A percentile compares a stretch with the other conserved stretches of the same genome.
Evolutionary conservation across 1,139 yeast genomes (phyloP).

Genomic region (Debaryomyces psychrophilus): DNA sequence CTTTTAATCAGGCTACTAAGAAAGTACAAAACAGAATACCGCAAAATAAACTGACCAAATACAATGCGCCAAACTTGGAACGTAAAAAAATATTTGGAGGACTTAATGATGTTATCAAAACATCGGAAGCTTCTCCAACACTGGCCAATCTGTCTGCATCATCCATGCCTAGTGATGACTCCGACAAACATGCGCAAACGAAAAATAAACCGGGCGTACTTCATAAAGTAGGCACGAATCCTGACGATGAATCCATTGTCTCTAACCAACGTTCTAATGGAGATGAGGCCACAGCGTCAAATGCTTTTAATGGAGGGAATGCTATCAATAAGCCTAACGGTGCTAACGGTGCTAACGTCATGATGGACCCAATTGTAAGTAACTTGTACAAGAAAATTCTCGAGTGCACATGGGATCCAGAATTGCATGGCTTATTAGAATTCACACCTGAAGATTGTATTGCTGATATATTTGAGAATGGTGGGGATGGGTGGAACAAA

Average conservation of each 20-base stretch:
- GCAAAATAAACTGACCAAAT: slow-evolving; percentile 15
- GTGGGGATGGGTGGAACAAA: slow-evolving; percentile 69
- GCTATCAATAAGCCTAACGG: not conserved
- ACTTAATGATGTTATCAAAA: slow-evolving; percentile 35
- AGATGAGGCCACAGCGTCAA: not conserved
- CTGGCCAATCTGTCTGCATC: slow-evolving; percentile 8
- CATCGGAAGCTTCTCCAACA: slow-evolving; percentile 6
- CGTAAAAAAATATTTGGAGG: slow-evolving; percentile 44
- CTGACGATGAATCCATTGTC: not conserved
- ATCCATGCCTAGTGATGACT: slow-evolving; percentile 6
- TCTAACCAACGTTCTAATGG: slow-evolving; percentile 1
- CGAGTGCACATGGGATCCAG: slow-evolving; percentile 78
- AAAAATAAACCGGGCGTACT: slow-evolving; percentile 7
- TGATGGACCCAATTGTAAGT: slow-evolving; percentile 56
- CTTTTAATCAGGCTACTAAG: not conserved
- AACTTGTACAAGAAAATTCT: slow-evolving; percentile 63
- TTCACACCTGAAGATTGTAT: slow-evolving; percentile 73
- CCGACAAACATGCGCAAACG: slow-evolving; percentile 2
- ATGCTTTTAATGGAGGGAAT: not conserved
- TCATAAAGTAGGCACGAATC: not conserved
- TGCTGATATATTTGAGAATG: slow-evolving; percentile 68
- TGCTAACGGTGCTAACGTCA: slow-evolving; percentile 15
- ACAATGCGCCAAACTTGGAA: slow-evolving; percentile 44
- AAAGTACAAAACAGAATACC: not conserved
- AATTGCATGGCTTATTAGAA: slow-evolving; percentile 60